phyloP scores from a whole-genome alignment of 805 yeast species.

The Suhomyces canberraensis region DNA sequence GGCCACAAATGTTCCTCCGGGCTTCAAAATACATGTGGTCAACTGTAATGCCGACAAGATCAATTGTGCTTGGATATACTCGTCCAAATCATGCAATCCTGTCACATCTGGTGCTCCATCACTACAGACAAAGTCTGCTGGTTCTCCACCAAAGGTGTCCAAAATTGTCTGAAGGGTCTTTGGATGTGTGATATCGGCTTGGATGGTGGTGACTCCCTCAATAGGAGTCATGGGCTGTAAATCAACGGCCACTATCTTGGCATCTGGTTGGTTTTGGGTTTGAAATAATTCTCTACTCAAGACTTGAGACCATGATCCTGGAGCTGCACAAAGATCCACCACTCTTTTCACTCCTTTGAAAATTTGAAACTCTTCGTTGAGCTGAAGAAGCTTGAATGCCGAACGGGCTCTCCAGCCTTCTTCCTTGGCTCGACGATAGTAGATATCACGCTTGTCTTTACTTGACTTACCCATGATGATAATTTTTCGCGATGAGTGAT shows the following conservation, averaged over 20 bases:
- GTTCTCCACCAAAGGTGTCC: slow-evolving; percentile 82
- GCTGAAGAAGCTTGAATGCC: slow-evolving; percentile 87
- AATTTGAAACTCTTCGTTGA: slow-evolving; percentile 85
- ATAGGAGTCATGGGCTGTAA: slow-evolving; percentile 97
- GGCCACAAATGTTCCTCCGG: slow-evolving; percentile 93
- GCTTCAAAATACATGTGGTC: slow-evolving; percentile 82
- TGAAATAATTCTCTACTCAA: slow-evolving; percentile 65
- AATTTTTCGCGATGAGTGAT: neutral
- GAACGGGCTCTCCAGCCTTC: slow-evolving; percentile 98
- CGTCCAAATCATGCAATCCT: slow-evolving; percentile 94
- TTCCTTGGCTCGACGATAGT: slow-evolving; percentile 91
- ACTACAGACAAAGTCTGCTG: slow-evolving; percentile 93
- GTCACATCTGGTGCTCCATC: slow-evolving; percentile 99
- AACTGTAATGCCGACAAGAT: slow-evolving; percentile 87
- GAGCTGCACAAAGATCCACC: slow-evolving; percentile 97
- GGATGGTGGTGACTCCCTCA: slow-evolving; percentile 83
- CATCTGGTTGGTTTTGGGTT: slow-evolving; percentile 35
- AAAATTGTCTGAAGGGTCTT: slow-evolving; percentile 73
- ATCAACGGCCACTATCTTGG: slow-evolving; percentile 90
- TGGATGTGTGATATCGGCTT: slow-evolving; percentile 98
- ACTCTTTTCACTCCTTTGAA: slow-evolving; percentile 74
- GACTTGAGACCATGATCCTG: slow-evolving; percentile 98
- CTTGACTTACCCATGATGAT: slow-evolving; percentile 83
- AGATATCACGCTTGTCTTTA: slow-evolving; percentile 90
- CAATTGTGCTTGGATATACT: slow-evolving; percentile 93